Base-by-base conservation (phyloP, 2,329 filamentous ascomycete species). In the Geosmithia morbida region DNA sequence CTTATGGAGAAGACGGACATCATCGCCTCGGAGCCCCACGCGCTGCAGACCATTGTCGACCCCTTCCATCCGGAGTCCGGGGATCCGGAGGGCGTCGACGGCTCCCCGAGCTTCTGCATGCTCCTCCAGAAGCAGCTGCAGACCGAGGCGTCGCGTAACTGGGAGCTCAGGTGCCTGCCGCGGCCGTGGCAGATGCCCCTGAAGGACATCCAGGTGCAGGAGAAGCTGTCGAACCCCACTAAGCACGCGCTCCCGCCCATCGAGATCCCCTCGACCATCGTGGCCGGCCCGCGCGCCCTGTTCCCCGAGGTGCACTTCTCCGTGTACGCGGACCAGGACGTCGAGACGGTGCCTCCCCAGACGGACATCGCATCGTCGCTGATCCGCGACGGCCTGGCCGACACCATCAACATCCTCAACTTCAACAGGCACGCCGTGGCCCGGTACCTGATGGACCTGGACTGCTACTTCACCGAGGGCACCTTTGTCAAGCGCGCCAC, bases 281-380 rank as follows among this genome's bases (percentile, higher is more conserved):
- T 80, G 48, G 75, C 84, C 29, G 90, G 89, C 1, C 71, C 82
- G 8, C 79, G 81, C 46, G 74, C 86, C 2, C 71, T 96, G 43
- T 95, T 95, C 61, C 92, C 92, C 0, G 92, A 98, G 64, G 75
- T 95, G 20, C 95, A 88, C 66, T 85, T 94, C 61, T 97, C 92
- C 1, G 87, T 97, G 45, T 98, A 94, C 60, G 75, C 81, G 6
- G 77, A 86, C 53, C 88, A 95, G 60, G 87, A 94, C 16, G 72
- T 94, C 41, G 82, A 90, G 62, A 94, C 90, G 1, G 92, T 98
- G 10, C 92, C 92, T 30, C 75, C 81, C 2, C 78, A 79, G 11
- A 76, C 77, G 3, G 78, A 81, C 59, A 82, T 96, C 56, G 83
- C 89, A 1, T 81, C 88, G 1, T 88, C 83, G 7, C 68, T 98